These are phyloP conservation scores for Hypoxylon sp. DNA, from an alignment of 2,329 filamentous ascomycete species.

Conservation along the genomic window DNA sequence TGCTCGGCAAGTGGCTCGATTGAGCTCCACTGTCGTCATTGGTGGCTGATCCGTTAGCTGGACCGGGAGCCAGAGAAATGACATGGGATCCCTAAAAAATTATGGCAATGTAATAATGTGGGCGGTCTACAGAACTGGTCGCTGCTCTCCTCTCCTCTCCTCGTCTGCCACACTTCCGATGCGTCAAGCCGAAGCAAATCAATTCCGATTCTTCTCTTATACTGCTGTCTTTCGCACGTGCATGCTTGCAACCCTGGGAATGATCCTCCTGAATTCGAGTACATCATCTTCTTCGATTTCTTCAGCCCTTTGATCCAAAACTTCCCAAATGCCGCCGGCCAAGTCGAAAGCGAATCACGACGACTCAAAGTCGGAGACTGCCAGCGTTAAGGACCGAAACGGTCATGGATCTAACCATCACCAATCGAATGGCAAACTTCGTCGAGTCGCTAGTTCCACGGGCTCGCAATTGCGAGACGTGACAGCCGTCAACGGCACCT, in stretches of 20 bases:
- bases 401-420: conserved; percentile 50
- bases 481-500: conserved; percentile 56
- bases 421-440: conserved; percentile 67
- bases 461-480: conserved; percentile 64
- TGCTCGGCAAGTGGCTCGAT: conserved; percentile 44
- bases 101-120: conserved; percentile 37
- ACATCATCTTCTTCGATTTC: conserved; percentile 29
- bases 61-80: conserved; percentile 31
- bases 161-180: conserved; percentile 38
- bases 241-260: conserved; percentile 40
- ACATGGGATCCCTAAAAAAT: conserved; percentile 43
- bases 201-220: conserved; percentile 26
- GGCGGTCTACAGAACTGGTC: conserved; percentile 41
- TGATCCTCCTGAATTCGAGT: conserved; percentile 41
- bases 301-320: conserved; percentile 49
- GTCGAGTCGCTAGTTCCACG: conserved; percentile 67
- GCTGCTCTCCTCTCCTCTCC: conserved; percentile 26
- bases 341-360: conserved; percentile 55
- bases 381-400: conserved; percentile 54
- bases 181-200: conserved; percentile 28
- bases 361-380: conserved; percentile 56
- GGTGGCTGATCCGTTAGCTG: conserved; percentile 38
- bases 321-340: conserved; percentile 49
- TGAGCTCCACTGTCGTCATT: conserved; percentile 47
- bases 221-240: conserved; percentile 12